Conservation (phyloP, 1,284 basidiomycete species). For the Rhodotorula sp. region DNA sequence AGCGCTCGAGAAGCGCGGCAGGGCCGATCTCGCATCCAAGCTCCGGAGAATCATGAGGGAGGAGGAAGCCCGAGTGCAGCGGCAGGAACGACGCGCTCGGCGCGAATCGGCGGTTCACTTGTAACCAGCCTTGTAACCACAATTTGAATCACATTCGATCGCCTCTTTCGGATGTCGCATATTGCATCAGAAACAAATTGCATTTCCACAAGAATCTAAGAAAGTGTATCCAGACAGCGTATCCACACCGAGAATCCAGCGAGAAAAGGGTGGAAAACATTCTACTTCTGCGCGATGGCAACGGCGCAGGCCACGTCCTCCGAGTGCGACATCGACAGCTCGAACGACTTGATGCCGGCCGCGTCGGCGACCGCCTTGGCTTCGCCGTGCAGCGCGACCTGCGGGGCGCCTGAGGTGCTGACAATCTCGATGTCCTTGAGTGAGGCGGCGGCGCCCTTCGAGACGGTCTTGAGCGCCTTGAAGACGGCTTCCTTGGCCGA, state of each 20-base stretch:
- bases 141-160: no score
- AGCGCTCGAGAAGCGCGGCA: slow-evolving; percentile 11
- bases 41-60: background rate
- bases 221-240: no score
- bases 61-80: background rate
- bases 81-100: background rate
- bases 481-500: slow-evolving; percentile 84
- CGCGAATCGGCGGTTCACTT: no score
- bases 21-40: background rate
- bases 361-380: slow-evolving; percentile 69
- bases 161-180: no score
- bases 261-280: background rate
- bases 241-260: background rate
- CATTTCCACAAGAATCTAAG: no score
- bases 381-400: slow-evolving; percentile 68
- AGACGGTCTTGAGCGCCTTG: slow-evolving; percentile 89
- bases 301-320: slow-evolving; percentile 43
- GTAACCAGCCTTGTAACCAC: no score
- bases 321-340: slow-evolving; percentile 81
- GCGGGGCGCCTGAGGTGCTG: slow-evolving; percentile 56
- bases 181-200: no score
- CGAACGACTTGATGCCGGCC: slow-evolving; percentile 71
- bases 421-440: slow-evolving; percentile 98
- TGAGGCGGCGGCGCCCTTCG: slow-evolving; percentile 84
- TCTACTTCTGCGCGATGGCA: slow-evolving; percentile 12